Percentiles rank a stretch among this genome's conserved stretches.
Conservation (phyloP, 176 grass and related monocot species). For the Avena atlantica region DNA sequence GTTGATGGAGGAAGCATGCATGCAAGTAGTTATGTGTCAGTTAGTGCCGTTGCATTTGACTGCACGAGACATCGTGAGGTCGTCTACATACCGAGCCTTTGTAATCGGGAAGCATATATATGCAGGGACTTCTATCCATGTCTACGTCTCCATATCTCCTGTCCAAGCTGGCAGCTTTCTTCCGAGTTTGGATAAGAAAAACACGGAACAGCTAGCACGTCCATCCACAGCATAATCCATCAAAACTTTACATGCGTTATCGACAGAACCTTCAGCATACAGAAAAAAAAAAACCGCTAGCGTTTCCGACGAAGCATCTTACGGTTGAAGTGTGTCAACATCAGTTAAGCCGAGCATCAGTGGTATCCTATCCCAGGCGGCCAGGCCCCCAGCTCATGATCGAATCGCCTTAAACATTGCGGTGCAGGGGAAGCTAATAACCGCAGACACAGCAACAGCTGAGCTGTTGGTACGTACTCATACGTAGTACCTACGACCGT, state of each 20-base stretch:
- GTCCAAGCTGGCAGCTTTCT: background rate
- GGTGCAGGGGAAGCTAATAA: too few species aligned
- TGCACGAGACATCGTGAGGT: slow-evolving; percentile 15
- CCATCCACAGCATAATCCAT: background rate
- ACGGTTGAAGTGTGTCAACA: too few species aligned
- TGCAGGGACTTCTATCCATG: background rate
- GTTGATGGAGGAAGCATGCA: slow-evolving; percentile 30
- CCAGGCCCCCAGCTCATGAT: too few species aligned
- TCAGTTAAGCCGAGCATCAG: too few species aligned
- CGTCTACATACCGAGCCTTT: background rate
- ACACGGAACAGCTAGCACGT: background rate
- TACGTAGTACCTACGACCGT: too few species aligned
- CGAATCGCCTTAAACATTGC: too few species aligned
- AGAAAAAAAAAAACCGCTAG: background rate
- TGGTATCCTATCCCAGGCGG: too few species aligned
- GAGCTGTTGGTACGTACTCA: too few species aligned
- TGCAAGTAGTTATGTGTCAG: slow-evolving; percentile 38
- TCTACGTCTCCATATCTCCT: background rate
- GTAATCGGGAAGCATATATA: background rate
- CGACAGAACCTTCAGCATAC: background rate
- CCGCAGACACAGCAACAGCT: too few species aligned
- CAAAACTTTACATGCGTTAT: background rate
- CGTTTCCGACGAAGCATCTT: too few species aligned
- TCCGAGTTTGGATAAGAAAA: background rate
- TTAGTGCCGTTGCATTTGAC: slow-evolving; percentile 28